Evolutionary conservation across 2,329 filamentous ascomycete genomes (phyloP).

Genomic region (Penicillium palitans): DNA sequence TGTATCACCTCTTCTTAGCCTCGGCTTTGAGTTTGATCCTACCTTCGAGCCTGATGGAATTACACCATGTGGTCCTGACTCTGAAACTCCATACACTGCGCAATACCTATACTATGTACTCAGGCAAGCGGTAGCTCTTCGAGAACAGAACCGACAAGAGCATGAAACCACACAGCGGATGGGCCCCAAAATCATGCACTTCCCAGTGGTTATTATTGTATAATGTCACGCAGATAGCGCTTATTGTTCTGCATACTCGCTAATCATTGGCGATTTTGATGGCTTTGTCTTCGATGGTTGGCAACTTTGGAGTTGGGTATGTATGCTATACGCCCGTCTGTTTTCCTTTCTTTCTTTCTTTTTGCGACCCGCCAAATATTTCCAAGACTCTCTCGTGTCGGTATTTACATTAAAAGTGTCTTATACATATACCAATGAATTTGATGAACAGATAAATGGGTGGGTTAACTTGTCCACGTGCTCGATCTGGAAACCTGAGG

Average conservation of each 20-base stretch:
- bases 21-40: conserved; percentile 18
- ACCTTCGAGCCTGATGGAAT: conserved; percentile 12
- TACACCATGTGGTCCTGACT: not conserved
- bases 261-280: not conserved
- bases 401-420: not conserved
- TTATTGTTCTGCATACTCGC: not conserved
- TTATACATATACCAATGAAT: conserved; percentile 3
- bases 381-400: not conserved
- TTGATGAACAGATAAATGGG: not conserved
- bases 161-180: conserved; percentile 2
- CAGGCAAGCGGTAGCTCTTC: conserved; percentile 16
- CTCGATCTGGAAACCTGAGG: not conserved
- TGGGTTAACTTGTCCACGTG: not conserved
- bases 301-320: not conserved
- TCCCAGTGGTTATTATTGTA: conserved; percentile 19
- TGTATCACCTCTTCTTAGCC: conserved; percentile 13
- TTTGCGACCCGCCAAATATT: not conserved
- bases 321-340: not conserved
- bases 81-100: conserved; percentile 13
- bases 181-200: conserved; percentile 21
- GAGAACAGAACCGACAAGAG: conserved; percentile 20
- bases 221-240: conserved; percentile 11
- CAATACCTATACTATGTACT: conserved; percentile 14
- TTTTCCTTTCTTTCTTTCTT: not conserved
- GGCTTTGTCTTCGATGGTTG: not conserved